These are phyloP conservation scores for Dalechampia spathulata DNA, from an alignment of 441 rosid species.

Conservation along the genomic window DNA sequence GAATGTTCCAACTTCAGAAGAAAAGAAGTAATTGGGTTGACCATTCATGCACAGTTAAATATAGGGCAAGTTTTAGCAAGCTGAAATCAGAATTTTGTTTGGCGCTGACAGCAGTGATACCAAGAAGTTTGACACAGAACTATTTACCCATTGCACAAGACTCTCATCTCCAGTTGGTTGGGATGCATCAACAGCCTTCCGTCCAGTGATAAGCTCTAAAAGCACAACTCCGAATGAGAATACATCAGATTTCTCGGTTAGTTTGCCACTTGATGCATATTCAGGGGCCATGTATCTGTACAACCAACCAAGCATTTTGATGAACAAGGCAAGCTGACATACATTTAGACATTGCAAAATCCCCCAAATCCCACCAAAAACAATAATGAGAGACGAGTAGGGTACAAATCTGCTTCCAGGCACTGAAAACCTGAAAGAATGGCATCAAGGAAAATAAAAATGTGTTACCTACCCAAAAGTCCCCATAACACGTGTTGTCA, in stretches of 20 bases:
- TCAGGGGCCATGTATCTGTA: slow-evolving; percentile 97
- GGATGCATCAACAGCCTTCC: slow-evolving; percentile 82
- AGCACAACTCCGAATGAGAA: slow-evolving; percentile 91
- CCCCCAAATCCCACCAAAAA: not conserved
- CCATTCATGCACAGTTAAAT: slow-evolving; percentile 4
- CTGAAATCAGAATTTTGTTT: not conserved
- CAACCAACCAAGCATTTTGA: slow-evolving; percentile 11
- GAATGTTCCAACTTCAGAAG: not conserved
- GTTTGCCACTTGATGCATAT: slow-evolving; percentile 95
- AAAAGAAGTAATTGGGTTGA: not conserved
- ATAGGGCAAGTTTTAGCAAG: slow-evolving; percentile 1
- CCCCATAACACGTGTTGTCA: slow-evolving; percentile 97
- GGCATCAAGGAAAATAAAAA: slow-evolving; percentile 7
- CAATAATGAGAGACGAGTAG: not conserved
- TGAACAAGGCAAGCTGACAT: not conserved
- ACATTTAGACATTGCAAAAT: slow-evolving; percentile 8
- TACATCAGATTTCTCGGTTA: slow-evolving; percentile 92
- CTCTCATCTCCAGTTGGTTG: slow-evolving; percentile 91
- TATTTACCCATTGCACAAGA: slow-evolving; percentile 91
- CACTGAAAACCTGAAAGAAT: not conserved
- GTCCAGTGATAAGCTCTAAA: slow-evolving; percentile 91
- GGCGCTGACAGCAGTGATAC: not conserved
- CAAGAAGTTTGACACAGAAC: slow-evolving; percentile 5
- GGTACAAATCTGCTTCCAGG: not conserved
- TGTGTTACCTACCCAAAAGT: slow-evolving; percentile 73